Base-by-base conservation (phyloP, 23 red algal species). In the Gracilaria caudata region DNA sequence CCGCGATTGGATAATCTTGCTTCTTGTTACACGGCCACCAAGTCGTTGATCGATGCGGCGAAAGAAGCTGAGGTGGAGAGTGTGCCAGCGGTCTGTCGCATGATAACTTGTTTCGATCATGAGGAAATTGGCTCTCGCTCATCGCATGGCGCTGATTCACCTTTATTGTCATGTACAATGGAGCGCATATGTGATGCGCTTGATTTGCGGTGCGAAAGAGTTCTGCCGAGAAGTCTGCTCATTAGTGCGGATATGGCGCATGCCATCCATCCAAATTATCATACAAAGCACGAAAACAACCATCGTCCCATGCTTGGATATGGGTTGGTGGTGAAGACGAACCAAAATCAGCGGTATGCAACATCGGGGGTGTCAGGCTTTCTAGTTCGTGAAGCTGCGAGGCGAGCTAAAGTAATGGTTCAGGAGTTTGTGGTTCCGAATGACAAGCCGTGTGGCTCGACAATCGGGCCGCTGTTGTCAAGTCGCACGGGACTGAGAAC, bases 391-490 rank as follows among this genome's bases (percentile, higher is more conserved):
- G 92, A 85, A 39, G 88, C 88, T 16, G 88, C 65, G 10, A 29
- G 66, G 29, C 37, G 64, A 29, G 88, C 88, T 3, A 29, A 68
- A 0, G 77, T 76, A 38, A 4, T 1, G 29, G 38, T 94, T 63
- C 92, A 77, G 86, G 89, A 93, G 57, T 97, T 93, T 74, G 94
- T 97, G 60, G 94, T 97, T 29, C 89, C 89, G 51, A 97, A 97
- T 82, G 94, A 97, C 81, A 68, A 84, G 73, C 70, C 81, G 64
- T 97, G 94, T 47, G 94, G 94, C 13, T 90, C 84, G 71, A 97
- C 94, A 20, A 93, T 97, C 44, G 94, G 94, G 12, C 94, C 94
- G 53, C 86, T 97, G 45, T 30, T 89, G 39, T 71, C 89, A 6
- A 78, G 84, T n/a, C 40, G 61, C 44, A 90, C 59, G n/a, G 94